phyloP scores from a whole-genome alignment of 2,329 filamentous ascomycete genomes.

The Microthyrium microscopicum region DNA sequence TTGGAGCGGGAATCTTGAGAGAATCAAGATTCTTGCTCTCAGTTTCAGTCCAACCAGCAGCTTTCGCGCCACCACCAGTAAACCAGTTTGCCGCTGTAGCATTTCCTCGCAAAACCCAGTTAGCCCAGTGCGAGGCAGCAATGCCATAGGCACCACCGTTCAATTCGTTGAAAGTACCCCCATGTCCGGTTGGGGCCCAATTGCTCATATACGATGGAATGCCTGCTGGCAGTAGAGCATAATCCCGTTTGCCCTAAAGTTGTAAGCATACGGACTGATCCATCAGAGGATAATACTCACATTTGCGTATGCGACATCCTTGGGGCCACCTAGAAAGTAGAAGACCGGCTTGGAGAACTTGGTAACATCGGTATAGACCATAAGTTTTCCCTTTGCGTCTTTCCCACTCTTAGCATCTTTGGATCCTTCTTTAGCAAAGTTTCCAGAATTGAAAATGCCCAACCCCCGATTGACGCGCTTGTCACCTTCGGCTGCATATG shows the following conservation, averaged over 20 bases:
- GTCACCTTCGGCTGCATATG: background rate
- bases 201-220: background rate
- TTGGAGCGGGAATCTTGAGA: background rate
- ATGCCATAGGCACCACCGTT: conserved; percentile 1
- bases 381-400: background rate
- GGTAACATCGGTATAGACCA: too few relatives aligned
- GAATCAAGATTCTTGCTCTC: background rate
- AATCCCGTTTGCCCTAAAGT: conserved; percentile 1
- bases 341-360: background rate
- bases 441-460: background rate
- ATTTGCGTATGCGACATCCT: background rate
- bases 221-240: background rate
- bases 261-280: too few relatives aligned
- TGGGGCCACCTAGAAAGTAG: background rate
- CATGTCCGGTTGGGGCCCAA: background rate
- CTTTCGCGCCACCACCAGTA: background rate
- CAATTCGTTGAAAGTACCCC: background rate
- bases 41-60: background rate
- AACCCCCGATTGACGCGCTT: background rate
- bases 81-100: background rate
- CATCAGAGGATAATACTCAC: background rate
- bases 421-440: too few relatives aligned
- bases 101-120: conserved; percentile 1
- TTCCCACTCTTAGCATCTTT: too few relatives aligned
- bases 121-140: background rate